phyloP scores from a whole-genome alignment of 2,329 filamentous ascomycete genomes.

The Talaromyces marneffei region DNA sequence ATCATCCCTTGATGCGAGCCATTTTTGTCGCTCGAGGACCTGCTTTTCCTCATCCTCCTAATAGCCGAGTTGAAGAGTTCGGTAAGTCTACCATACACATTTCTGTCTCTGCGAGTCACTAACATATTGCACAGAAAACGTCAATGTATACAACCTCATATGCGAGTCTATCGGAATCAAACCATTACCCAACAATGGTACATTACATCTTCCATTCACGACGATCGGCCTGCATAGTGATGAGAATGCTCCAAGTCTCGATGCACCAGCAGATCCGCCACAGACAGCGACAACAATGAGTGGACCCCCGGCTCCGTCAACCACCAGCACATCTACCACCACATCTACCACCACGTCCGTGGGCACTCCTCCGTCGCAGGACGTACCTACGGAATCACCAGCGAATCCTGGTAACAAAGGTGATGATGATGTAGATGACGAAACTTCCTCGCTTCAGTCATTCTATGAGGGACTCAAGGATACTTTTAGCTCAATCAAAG shows the following conservation, averaged over 20 bases:
- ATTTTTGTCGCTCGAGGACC: slow-evolving; percentile 91
- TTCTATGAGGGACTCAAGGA: slow-evolving; percentile 13
- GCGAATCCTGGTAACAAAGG: background rate
- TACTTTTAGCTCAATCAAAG: slow-evolving; percentile 11
- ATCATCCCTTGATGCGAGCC: slow-evolving; percentile 90
- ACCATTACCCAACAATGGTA: slow-evolving; percentile 81
- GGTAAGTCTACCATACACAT: slow-evolving; percentile 54
- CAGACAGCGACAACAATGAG: slow-evolving; percentile 9
- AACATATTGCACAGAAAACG: slow-evolving; percentile 62
- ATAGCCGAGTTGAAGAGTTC: slow-evolving; percentile 73
- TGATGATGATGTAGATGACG: background rate
- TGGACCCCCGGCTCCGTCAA: background rate
- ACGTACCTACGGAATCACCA: background rate
- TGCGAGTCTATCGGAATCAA: slow-evolving; percentile 76
- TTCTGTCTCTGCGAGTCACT: background rate
- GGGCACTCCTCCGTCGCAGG: background rate
- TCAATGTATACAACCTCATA: slow-evolving; percentile 88
- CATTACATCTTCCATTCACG: slow-evolving; percentile 51
- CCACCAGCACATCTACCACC: background rate
- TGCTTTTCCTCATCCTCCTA: slow-evolving; percentile 79
- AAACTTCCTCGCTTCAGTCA: slow-evolving; percentile 2
- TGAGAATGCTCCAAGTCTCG: slow-evolving; percentile 26
- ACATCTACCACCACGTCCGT: background rate
- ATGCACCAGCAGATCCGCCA: slow-evolving; percentile 31
- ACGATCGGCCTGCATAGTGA: slow-evolving; percentile 43